Evolutionary conservation across 352 stramenopile species (phyloP), one percentile per base, ranked within the genome.

Genomic region (Phytophthora ohioensis): DNA sequence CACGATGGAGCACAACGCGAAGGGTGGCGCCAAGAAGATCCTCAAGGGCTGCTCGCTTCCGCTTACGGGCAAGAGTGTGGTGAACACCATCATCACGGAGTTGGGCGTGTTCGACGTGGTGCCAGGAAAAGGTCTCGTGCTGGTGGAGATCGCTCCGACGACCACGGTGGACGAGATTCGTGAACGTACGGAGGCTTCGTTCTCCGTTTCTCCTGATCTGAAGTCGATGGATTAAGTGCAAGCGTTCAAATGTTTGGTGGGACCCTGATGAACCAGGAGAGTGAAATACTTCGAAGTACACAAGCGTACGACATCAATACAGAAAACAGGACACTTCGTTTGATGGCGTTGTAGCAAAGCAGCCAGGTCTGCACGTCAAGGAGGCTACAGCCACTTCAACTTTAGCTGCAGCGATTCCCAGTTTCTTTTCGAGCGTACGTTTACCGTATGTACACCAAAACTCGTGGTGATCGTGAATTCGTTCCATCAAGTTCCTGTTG

Each of bases 1-100:
- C 10, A 98, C 97, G 6, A 99, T 99, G 97, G 95, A 99, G 62
- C 97, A 99, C 77, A 98, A 93, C 39, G 91, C 94, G 30, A 99
- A 99, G 81, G 87, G 92, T 65, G 96, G 95, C 6, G 88, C 81
- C 38, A 94, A 91, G 59, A 99, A 99, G 80, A 98, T 99, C 70
- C 76, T 99, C 54, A 90, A 98, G 38, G 64, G 84, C 52, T 99
- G 97, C 77, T 92, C 84, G 58, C 79, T 99, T 12, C 97, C 97
- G 51, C 82, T 99, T 31, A 99, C 97, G 21, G 97, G 97, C 56
- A 97, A 97, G 71, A 84, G 82, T 42, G 96, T 98, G 57, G 95
- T 98, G 31, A 92, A 98, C 83, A 91, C 90, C 59, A 94, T 97
- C 71, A 97, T 97, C 72, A 98, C 95, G 30, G 96, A 99, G 58